These are phyloP conservation scores for Cucurbita moschata DNA, from an alignment of 306 rosid species.

Conservation along the genomic window DNA sequence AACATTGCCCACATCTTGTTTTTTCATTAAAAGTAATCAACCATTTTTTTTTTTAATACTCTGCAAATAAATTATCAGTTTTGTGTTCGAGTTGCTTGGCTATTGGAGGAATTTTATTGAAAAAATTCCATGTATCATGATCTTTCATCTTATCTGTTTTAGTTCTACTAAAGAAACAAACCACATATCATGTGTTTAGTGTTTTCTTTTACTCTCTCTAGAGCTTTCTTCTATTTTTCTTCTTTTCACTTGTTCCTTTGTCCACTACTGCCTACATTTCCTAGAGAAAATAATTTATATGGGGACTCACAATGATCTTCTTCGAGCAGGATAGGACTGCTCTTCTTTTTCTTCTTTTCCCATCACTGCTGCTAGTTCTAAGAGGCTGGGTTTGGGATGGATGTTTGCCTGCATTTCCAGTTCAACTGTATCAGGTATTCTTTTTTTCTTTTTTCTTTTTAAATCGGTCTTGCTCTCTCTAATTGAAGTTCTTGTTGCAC, in stretches of 20 bases:
- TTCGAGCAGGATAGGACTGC: constrained; percentile 91
- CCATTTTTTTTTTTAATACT: neutral
- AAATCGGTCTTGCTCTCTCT: neutral
- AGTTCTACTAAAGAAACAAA: neutral
- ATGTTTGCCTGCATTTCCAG: constrained; percentile 90
- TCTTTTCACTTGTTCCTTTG: neutral
- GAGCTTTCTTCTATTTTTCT: neutral
- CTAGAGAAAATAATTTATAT: neutral
- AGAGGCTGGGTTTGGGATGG: constrained; percentile 92
- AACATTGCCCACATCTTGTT: neutral
- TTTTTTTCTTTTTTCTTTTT: neutral
- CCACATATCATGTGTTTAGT: neutral
- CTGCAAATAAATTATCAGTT: neutral
- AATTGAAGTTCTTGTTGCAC: neutral
- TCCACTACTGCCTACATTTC: neutral
- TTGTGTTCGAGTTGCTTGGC: neutral
- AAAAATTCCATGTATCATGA: neutral
- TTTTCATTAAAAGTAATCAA: neutral
- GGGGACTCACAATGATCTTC: constrained; percentile 9
- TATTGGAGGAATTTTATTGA: neutral
- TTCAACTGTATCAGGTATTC: constrained; percentile 84
- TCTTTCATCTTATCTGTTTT: neutral
- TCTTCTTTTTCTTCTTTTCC: constrained; percentile 80
- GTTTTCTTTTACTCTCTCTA: neutral
- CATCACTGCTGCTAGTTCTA: constrained; percentile 52